These are phyloP conservation scores for Perkinsus olseni DNA, from an alignment of 169 alveolate genomes.

Conservation along the genomic window DNA sequence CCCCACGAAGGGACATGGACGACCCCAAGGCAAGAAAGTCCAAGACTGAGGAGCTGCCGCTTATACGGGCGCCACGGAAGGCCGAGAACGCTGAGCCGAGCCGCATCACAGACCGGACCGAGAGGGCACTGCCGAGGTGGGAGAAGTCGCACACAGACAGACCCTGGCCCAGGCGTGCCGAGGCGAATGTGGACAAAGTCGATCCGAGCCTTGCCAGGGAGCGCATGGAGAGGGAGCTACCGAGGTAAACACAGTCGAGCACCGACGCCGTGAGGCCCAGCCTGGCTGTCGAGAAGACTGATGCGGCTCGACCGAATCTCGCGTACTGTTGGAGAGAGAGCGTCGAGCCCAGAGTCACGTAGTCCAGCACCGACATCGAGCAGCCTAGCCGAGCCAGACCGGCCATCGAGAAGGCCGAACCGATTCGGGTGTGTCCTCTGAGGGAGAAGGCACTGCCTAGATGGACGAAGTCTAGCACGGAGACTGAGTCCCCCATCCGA, in stretches of 20 bases:
- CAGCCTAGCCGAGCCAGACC: not conserved
- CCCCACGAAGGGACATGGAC: not conserved
- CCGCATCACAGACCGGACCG: not conserved
- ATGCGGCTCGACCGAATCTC: not conserved
- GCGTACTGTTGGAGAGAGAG: not conserved
- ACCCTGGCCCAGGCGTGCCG: not conserved
- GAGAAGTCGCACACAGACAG: not conserved
- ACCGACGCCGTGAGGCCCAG: not conserved
- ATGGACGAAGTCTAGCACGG: not conserved
- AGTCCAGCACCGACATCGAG: not conserved
- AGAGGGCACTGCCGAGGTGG: conserved; percentile 9
- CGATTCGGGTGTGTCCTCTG: not conserved
- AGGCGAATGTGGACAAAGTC: not conserved
- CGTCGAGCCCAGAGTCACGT: not conserved
- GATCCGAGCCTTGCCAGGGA: not conserved
- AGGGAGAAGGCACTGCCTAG: not conserved
- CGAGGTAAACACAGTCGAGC: not conserved
- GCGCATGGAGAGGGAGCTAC: not conserved
- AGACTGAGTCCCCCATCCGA: not conserved
- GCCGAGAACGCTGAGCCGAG: not conserved
- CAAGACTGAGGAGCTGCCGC: not conserved
- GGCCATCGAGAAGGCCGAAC: not conserved
- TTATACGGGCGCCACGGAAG: not conserved
- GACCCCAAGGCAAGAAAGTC: not conserved
- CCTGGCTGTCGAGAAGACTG: conserved; percentile 6